A percentile compares a stretch with the other conserved stretches of the same genome.
Conservation (phyloP, 1,284 basidiomycete genomes). For the Amylostereum chailletii region DNA sequence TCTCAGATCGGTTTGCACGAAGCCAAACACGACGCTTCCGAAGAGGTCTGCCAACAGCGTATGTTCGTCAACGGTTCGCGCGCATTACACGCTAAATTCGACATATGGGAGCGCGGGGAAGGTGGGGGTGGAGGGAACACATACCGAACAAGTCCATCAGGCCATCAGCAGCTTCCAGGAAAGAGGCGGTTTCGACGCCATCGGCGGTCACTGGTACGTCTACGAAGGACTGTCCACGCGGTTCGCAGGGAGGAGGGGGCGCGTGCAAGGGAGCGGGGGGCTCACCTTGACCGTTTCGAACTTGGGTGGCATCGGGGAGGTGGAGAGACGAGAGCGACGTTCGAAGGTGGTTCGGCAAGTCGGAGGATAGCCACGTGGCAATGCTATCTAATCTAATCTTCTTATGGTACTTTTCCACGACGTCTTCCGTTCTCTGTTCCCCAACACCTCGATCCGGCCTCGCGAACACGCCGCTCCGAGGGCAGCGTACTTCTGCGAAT, state of each 20-base stretch:
- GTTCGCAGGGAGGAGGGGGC: slow-evolving; percentile 3
- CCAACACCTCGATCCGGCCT: neutral
- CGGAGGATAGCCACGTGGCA: slow-evolving; percentile 7
- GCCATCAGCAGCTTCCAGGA: slow-evolving; percentile 87
- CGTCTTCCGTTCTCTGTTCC: neutral
- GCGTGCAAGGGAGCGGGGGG: neutral
- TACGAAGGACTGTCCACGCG: slow-evolving; percentile 82
- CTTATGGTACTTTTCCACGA: neutral
- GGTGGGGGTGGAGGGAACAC: slow-evolving; percentile 15
- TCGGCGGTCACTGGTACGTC: slow-evolving; percentile 72
- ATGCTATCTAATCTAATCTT: neutral
- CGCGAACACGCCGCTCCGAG: neutral
- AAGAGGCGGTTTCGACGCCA: slow-evolving; percentile 78
- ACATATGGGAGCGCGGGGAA: too few species aligned
- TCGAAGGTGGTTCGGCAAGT: neutral
- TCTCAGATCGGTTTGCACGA: slow-evolving; percentile 86
- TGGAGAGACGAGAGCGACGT: neutral
- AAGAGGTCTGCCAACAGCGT: slow-evolving; percentile 85
- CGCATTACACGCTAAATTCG: too few species aligned
- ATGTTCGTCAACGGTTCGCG: too few species aligned
- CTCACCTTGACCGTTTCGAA: slow-evolving; percentile 75
- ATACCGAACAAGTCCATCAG: slow-evolving; percentile 86
- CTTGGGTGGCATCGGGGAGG: slow-evolving; percentile 47
- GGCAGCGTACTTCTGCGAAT: neutral
- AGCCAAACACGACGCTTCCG: slow-evolving; percentile 80